Percentiles rank a stretch among this genome's conserved stretches.
Conservation (phyloP, 164 flowering plant species). For the Tetracentron sinense region DNA sequence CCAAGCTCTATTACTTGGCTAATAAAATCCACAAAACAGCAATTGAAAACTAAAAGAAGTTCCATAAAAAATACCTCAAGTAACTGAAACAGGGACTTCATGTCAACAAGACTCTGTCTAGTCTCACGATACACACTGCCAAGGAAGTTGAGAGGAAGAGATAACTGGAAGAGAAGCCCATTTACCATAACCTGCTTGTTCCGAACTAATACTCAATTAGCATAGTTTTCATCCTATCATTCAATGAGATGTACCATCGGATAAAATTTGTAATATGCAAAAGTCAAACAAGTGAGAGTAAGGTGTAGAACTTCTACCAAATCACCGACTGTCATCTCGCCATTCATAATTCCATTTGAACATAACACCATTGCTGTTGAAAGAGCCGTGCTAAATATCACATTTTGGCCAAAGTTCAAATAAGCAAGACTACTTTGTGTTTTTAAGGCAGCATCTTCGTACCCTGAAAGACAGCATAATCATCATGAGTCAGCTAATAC, state of each 20-base stretch:
- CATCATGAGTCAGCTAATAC: constrained; percentile 10
- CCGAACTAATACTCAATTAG: constrained; percentile 3
- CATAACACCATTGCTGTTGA: constrained; percentile 93
- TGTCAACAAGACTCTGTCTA: constrained; percentile 91
- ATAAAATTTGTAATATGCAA: neutral
- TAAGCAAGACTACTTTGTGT: constrained; percentile 90
- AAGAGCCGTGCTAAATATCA: constrained; percentile 85
- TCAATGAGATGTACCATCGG: neutral
- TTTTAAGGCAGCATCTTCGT: constrained; percentile 90
- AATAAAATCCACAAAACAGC: neutral
- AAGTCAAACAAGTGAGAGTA: neutral
- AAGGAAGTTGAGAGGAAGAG: constrained; percentile 96
- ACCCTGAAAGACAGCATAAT: constrained; percentile 44
- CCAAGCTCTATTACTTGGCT: no score
- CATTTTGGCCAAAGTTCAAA: constrained; percentile 87
- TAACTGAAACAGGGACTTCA: constrained; percentile 94
- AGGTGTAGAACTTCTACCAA: constrained; percentile 66
- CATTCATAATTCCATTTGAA: constrained; percentile 73
- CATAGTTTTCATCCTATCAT: neutral
- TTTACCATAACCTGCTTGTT: constrained; percentile 85
- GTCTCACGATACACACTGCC: constrained; percentile 99
- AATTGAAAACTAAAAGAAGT: neutral
- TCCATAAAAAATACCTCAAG: constrained; percentile 64
- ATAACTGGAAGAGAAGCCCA: constrained; percentile 92
- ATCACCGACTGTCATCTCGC: constrained; percentile 96